Percentiles rank a stretch among this genome's conserved stretches.
Conservation (phyloP, 1,139 yeast species). For the Pneumocystis carinii region DNA sequence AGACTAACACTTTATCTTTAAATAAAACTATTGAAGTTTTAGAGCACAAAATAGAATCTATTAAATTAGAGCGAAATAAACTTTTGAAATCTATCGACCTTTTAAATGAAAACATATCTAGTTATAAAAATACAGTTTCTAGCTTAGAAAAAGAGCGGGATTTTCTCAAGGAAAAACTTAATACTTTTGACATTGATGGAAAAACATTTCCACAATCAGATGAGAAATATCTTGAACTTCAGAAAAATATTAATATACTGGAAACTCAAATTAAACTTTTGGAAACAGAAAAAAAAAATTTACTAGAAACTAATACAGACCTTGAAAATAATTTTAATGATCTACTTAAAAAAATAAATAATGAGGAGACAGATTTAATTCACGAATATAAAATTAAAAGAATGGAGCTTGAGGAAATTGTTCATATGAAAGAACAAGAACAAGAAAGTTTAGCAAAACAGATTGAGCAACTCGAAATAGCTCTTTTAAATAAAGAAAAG, state of each 20-base stretch:
- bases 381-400: neutral
- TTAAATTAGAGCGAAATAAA: neutral
- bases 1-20: neutral
- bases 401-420: neutral
- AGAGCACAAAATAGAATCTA: neutral
- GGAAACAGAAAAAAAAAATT: neutral
- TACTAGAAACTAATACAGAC: neutral
- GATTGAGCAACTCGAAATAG: neutral
- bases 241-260: neutral
- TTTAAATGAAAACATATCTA: neutral
- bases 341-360: neutral
- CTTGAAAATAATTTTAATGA: neutral
- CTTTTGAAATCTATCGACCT: neutral
- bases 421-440: neutral
- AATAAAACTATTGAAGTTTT: neutral
- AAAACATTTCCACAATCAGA: neutral
- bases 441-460: neutral
- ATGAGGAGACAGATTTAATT: neutral
- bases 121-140: neutral
- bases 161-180: neutral
- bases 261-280: neutral
- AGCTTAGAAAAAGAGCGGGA: neutral
- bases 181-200: neutral
- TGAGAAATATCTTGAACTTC: neutral
- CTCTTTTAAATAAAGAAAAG: neutral